Base-by-base conservation (phyloP, 305 asterid genomes). In the Solanum hybrid region DNA sequence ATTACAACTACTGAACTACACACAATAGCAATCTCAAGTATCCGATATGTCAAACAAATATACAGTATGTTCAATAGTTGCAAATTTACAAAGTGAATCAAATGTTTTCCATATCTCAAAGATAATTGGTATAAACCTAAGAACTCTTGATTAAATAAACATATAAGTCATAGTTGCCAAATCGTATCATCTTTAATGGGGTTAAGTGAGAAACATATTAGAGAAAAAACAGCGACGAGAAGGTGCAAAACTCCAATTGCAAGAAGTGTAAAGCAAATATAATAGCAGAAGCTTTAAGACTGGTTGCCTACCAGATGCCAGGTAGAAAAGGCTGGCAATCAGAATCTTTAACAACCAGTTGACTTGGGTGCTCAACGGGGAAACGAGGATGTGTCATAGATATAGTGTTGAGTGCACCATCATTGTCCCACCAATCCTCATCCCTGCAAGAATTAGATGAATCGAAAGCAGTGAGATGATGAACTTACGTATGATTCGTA, bases 341-440 rank as follows among this genome's bases (percentile, higher is more conserved):
- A 1, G 98, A 95, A 90, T 96, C 99, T 26, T 96, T 93, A 9
- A 93, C 93, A 14, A 96, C 98, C 14, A 90, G 93, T 72, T 89
- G 94, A 90, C 90, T 93, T 2, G 98, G 99, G 77, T 97, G 99
- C 89, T 97, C 98, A 10, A 94, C 90, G 3, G 99, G 99, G 84
- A 96, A 89, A 83, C 99, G 98, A 70, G 99, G 99, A 89, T 97
- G 99, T 20, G 99, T 97, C 99, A 97, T 97, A 41, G 99, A 96
- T 91, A 96, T 95, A 31, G 98, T 97, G 95, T 97, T 97, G 85
- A 97, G 97, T 6, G 99, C 98, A 87, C 99, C 99, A 81, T 97
- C 99, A 72, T 97, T 97, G 91, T 95, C 99, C 99, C 99, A 97
- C 99, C 99, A 97, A 87, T 96, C 99, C 90, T 97, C 97, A 91